Base-by-base conservation (phyloP, 2,329 filamentous ascomycete genomes). In the Pseudogymnoascus sp. region DNA sequence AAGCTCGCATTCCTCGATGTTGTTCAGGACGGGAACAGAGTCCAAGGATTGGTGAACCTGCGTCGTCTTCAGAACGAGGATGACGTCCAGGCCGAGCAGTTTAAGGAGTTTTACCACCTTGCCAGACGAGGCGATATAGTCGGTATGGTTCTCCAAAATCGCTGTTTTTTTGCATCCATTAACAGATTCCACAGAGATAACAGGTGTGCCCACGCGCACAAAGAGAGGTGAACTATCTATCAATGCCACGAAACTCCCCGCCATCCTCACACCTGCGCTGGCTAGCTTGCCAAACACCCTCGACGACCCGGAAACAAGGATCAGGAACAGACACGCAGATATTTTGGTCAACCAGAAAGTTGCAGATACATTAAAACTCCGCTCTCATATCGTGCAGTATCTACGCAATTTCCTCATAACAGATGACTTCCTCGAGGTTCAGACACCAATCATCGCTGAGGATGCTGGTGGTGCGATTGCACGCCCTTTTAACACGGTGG, bases 1-100 rank as follows among this genome's bases (percentile, higher is more conserved):
- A 91, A 89, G 75, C 85, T 99, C 69, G 80, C 91, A 66, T 99
- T 99, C 75, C 75, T 97, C 67, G 89, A 95, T 75, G 78, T 97
- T 59, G 80, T 86, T 68, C 86, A 91, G 73, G 86, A 91, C 71
- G 88, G 87, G 63, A 77, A 85, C 68, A 84, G 82, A 66, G 75
- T 96, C 35, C 95, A 99, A 76, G 82, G 88, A 65, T 86, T 96
- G 78, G 82, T 89, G 74, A 89, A 90, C 75, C 80, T 87, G 68
- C 80, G 80, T 64, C 83, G 80, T 65, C 66, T 80, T 70, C 60
- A 65, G 59, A 63, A 65, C 67, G 61, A 68, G 68, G 64, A 68
- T 45, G 72, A 75, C 28, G 68, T 77, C 43, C 73, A 73, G 37
- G 65, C 69, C 25, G 71, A 75, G 38, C 74, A 75, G 40, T 87